Base-by-base conservation (phyloP, 257 asterid genomes). In the Lithospermum erythrorhizon region DNA sequence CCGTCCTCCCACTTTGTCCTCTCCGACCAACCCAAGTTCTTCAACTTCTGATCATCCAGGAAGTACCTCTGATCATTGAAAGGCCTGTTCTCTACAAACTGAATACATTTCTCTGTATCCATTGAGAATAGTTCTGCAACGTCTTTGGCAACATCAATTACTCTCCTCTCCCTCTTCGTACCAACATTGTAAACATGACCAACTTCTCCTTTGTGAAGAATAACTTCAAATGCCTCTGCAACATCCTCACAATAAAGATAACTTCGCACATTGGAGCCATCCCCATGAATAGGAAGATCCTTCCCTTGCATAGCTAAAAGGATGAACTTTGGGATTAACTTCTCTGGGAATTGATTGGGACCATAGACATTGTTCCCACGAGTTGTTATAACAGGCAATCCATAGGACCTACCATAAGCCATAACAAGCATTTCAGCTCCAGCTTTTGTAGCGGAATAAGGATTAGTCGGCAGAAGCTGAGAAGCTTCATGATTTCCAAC, bases 341-440 rank as follows among this genome's bases (percentile, higher is more conserved):
- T 77, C 7, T 77, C 77, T 0, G 80, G 83, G 63, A 65, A 78
- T 45, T 78, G 83, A 35, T 71, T 72, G 56, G 83, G 77, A 15
- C 83, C 80, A 19, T 78, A 78, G 18, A 78, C 83, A 53, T 78
- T 78, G 65, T 78, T 78, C 59, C 83, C 81, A 59, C 84, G 68
- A 2, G 84, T 79, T 71, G 74, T 79, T 57, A 79, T 75, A 27
- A 79, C 77, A 18, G 84, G 81, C 11, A 79, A 55, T 7, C 72
- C 75, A 45, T 75, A 78, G 13, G 83, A 78, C 13, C 79, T 54
- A 17, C 81, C 79, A 52, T 72, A 78, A 8, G 83, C 83, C 83
- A 78, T 64, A 19, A 75, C 79, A 17, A 78, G 76, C 83, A 78
- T 78, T 67, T 78, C 83, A 5, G 83, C 83, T 63, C 81, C 83